A percentile compares a stretch with the other conserved stretches of the same genome.
phyloP scores from a whole-genome alignment of 345 rosid species.

The Lepidium africanum region DNA sequence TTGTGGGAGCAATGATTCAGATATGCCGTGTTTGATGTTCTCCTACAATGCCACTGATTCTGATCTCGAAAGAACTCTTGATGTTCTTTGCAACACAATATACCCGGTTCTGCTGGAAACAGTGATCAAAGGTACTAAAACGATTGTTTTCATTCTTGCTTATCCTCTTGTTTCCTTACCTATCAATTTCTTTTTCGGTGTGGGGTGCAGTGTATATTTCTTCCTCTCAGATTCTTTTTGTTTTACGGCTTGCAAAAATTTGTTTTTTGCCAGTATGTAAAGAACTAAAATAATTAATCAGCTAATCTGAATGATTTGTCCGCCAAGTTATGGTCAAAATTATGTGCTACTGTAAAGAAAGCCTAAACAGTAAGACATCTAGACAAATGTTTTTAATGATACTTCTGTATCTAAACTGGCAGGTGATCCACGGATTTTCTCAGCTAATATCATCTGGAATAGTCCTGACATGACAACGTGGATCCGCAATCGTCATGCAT shows the following conservation, averaged over 20 bases:
- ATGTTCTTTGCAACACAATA: conserved; percentile 52
- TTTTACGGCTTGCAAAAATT: background rate
- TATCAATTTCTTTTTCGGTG: background rate
- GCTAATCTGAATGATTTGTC: background rate
- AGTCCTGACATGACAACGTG: conserved; percentile 63
- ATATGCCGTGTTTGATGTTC: conserved; percentile 68
- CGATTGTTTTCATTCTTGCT: background rate
- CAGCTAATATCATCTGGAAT: conserved; percentile 72
- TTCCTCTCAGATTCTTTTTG: background rate
- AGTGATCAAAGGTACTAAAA: conserved; percentile 68
- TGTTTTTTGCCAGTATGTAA: background rate
- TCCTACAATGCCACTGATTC: conserved; percentile 33
- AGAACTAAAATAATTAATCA: background rate
- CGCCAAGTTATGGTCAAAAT: background rate
- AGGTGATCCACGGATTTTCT: conserved; percentile 79
- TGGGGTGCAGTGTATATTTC: background rate
- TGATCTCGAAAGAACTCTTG: conserved; percentile 39
- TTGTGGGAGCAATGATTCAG: conserved; percentile 30
- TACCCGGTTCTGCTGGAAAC: conserved; percentile 75
- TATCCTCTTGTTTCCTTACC: background rate
- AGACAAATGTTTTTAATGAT: conserved; percentile 1
- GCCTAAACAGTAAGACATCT: background rate
- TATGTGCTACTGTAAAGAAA: background rate
- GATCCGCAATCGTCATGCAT: conserved; percentile 50
- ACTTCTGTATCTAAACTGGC: conserved; percentile 23